phyloP scores from a whole-genome alignment of 208 protist species.

The Balamuthia mandrillaris region DNA sequence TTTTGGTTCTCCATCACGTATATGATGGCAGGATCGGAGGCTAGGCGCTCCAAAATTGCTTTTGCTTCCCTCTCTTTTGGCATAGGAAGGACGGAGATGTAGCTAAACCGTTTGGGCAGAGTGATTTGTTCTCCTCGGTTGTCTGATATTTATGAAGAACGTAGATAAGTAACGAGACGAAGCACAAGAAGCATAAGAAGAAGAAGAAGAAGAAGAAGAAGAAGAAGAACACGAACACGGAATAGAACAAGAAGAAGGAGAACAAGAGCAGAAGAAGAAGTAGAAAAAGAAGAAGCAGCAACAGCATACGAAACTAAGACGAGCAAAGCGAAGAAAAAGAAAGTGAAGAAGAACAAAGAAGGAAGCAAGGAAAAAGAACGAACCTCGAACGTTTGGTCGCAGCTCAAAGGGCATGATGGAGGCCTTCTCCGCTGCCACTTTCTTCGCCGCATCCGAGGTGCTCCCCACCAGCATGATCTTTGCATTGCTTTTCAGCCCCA shows the following conservation, averaged over 20 bases:
- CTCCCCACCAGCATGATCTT: conserved; percentile 1
- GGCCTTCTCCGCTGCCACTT: background rate
- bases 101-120: background rate
- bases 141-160: too few relatives aligned
- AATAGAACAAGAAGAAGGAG: too few relatives aligned
- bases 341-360: too few relatives aligned
- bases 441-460: background rate
- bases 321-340: too few relatives aligned
- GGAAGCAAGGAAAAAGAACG: too few relatives aligned
- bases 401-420: background rate
- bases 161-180: too few relatives aligned
- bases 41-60: background rate
- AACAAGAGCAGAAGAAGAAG: too few relatives aligned
- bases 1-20: background rate
- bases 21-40: background rate
- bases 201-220: too few relatives aligned
- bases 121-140: background rate
- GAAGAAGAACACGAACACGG: too few relatives aligned
- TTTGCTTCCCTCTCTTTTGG: background rate
- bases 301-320: too few relatives aligned
- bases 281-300: too few relatives aligned
- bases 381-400: background rate
- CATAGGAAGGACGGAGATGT: background rate
- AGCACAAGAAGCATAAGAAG: too few relatives aligned
- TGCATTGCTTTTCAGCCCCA: background rate